Evolutionary conservation across 2,329 filamentous ascomycete species (phyloP).

Genomic region (Monosporascus ibericus): DNA sequence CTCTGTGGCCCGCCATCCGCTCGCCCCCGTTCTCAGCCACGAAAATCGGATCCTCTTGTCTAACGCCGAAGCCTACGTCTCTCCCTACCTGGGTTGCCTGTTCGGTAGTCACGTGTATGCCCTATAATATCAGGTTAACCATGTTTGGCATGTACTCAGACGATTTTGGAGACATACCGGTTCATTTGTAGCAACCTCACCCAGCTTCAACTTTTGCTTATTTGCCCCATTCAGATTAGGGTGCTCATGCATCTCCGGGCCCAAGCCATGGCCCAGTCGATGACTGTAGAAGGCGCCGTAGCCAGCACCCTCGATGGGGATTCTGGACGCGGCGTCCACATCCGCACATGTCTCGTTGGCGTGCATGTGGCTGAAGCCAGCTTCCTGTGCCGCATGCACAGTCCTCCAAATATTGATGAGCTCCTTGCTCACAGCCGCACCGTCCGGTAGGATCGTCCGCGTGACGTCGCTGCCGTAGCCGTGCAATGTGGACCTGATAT

Average conservation of each 20-base stretch:
- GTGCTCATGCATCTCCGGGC: conserved; percentile 23
- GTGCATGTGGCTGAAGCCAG: conserved; percentile 19
- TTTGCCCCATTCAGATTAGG: conserved; percentile 26
- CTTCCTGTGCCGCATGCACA: conserved; percentile 17
- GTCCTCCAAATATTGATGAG: conserved; percentile 20
- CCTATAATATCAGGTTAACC: conserved; percentile 5
- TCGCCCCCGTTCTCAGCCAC: conserved; percentile 21
- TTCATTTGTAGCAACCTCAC: conserved; percentile 22
- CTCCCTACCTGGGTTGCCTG: conserved; percentile 19
- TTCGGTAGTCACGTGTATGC: conserved; percentile 25
- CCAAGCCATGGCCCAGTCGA: conserved; percentile 22
- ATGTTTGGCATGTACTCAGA: not conserved
- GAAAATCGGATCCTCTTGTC: conserved; percentile 23
- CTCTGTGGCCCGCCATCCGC: conserved; percentile 20
- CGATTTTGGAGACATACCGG: conserved; percentile 13
- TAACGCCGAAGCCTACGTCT: conserved; percentile 19
- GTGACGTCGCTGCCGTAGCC: conserved; percentile 25
- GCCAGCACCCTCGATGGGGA: conserved; percentile 14
- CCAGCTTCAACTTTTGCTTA: conserved; percentile 18
- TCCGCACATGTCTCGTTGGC: conserved; percentile 21
- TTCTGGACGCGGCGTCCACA: conserved; percentile 21
- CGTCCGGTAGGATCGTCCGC: conserved; percentile 19
- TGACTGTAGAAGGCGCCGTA: conserved; percentile 23
- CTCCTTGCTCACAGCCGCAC: conserved; percentile 15
- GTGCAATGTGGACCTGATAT: conserved; percentile 23